A percentile compares a stretch with the other conserved stretches of the same genome.
These are phyloP conservation scores for Penicillium sp. DNA, from an alignment of 2,329 filamentous ascomycete genomes.

Conservation along the genomic window DNA sequence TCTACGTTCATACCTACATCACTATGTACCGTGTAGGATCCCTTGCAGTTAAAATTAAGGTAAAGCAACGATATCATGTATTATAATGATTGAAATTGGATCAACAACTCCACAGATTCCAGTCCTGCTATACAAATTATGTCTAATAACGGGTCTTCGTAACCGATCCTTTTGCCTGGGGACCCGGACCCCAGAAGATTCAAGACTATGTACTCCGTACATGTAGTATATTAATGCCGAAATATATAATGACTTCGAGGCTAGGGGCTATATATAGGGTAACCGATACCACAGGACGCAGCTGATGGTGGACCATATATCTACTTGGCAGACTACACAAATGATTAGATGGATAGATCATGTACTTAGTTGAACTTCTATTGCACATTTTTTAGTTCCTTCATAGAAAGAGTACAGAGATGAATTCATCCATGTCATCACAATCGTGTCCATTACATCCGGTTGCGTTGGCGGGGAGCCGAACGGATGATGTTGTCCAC, in stretches of 20 bases:
- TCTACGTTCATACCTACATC: too few species aligned
- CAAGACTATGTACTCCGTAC: neutral
- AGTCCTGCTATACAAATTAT: neutral
- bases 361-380: constrained; percentile 17
- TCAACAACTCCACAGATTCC: neutral
- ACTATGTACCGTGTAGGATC: neutral
- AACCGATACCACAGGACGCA: too few species aligned
- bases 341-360: constrained; percentile 5
- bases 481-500: constrained; percentile 98
- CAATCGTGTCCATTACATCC: constrained; percentile 56
- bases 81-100: neutral
- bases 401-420: constrained; percentile 15
- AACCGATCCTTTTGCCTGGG: neutral
- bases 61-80: neutral
- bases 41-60: too few species aligned
- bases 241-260: neutral
- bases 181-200: neutral
- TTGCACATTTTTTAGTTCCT: constrained; percentile 17
- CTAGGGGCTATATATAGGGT: too few species aligned
- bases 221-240: too few species aligned
- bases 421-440: constrained; percentile 22
- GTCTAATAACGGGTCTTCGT: too few species aligned
- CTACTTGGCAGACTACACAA: neutral
- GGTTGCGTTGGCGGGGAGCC: constrained; percentile 78
- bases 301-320: neutral